Evolutionary conservation across 2,329 filamentous ascomycete genomes (phyloP), one percentile per base, ranked within the genome.

Genomic region (Penicillium sumatraense): DNA sequence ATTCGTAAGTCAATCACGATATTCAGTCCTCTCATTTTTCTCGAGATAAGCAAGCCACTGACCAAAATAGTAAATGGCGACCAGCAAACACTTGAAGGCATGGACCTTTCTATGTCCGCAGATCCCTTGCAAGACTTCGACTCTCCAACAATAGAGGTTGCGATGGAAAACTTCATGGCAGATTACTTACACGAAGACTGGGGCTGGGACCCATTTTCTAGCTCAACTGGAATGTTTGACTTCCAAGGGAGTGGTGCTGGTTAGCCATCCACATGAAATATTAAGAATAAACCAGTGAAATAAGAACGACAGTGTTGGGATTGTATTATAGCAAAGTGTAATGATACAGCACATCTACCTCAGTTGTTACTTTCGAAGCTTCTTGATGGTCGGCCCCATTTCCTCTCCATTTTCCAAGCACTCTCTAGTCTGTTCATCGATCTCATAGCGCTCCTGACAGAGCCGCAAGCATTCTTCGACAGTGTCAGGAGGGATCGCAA

Each of bases 371-470:
- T 72, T 74, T 38, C 71, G 65, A n/a, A 73, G 49, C 18, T 62
- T 67, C 49, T 70, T 67, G n/a, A 75, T 68, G 6, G 71, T 71
- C 16, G 65, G 58, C 1, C 72, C 72, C 67, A 75, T 73, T 40
- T 67, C 62, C 18, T 71, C 67, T 11, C 72, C 72, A 5, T 51
- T 59, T 42, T 69, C 54, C 38, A 75, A 45, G 29, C 64, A 67
- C 20, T 60, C 54, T 49, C 67, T 61, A 2, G 69, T 75, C 59
- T 72, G 60, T 51, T 72, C 70, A 58, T 75, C 73, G 50, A 75
- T 71, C 18, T 69, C 62, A 41, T 65, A 67, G 7, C 73, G 56
- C 49, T 72, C 66, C 35, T 68, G 61, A 33, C 72, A 74, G 3
- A 74, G 62, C 29, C 60, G 55, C 27, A 72, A 52, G 48, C 68